Evolutionary conservation across 2,329 filamentous ascomycete genomes (phyloP), one percentile per base, ranked within the genome.

Genomic region (Penicillium sp.): DNA sequence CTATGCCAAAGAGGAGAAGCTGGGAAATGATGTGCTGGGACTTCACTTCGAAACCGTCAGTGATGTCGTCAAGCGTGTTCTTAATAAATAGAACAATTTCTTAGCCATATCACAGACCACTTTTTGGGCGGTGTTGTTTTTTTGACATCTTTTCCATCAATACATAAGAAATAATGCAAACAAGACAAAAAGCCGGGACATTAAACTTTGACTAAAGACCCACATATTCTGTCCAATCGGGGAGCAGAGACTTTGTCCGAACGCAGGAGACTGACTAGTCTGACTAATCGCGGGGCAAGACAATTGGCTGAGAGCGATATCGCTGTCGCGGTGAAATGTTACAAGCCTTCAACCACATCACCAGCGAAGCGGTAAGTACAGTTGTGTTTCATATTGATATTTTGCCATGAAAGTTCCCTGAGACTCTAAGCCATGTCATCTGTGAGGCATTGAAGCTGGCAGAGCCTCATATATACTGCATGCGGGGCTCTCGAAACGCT

Each of bases 251-350:
- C 36, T 39, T 48, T 50, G 44, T 34, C 36, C 44, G 27, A 23
- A n/a, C 19, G 5, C 11, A 45, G 31, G 9, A n/a, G 7, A 51
- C 43, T 62, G 59, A 65, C 52, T 66, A 59, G 64, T 39, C 60
- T 62, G 59, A 65, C 52, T 66, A 59, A 65, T 39, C 60, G 58
- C 60, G 55, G 63, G 62, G 62, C 57, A 43, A 45, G 48, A 23
- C 40, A 45, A 39, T 57, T 58, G 43, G 55, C 39, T 38, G 49
- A 36, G 58, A 65, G 69, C 69, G 71, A 72, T 68, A 72, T 73
- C 71, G 70, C 71, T 65, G 58, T 56, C 56, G 39, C 34, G 34
- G 56, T 60, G 46, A 50, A 57, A 59, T 59, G 62, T 62, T 65
- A 68, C 65, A 57, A 57, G 61, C 43, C 41, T 57, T 60, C 55